Percentiles rank a stretch among this genome's conserved stretches.
Conservation (phyloP, 2,329 filamentous ascomycete species). For the Talaromyces sp. region DNA sequence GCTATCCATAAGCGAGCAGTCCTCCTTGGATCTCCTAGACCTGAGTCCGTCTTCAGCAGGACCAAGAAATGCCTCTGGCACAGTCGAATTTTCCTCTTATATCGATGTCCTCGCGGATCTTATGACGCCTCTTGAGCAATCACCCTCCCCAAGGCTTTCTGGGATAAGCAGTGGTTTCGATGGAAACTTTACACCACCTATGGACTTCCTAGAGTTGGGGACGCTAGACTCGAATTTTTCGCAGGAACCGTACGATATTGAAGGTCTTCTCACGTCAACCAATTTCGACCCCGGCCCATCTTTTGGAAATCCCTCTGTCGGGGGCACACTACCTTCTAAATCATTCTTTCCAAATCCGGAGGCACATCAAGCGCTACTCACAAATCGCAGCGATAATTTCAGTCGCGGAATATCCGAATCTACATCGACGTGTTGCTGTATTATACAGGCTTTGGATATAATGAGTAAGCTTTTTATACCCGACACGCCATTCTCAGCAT, state of each 20-base stretch:
- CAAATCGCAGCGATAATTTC: neutral
- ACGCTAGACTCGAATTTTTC: slow-evolving; percentile 1
- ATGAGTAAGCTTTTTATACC: slow-evolving; percentile 1
- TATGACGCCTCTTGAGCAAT: neutral
- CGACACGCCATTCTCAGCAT: slow-evolving; percentile 14
- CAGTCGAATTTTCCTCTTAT: neutral
- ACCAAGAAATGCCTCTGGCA: neutral
- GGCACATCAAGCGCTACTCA: neutral
- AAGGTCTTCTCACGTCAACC: neutral
- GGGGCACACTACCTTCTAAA: neutral
- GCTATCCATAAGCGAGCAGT: neutral
- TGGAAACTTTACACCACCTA: neutral
- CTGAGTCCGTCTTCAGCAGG: neutral
- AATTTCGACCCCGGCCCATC: neutral
- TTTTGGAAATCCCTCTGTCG: neutral
- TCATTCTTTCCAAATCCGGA: neutral
- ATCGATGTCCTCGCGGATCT: neutral
- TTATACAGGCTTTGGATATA: neutral
- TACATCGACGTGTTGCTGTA: neutral
- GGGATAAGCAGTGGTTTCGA: neutral
- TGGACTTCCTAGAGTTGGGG: neutral
- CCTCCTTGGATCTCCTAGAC: neutral
- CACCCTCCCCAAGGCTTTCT: neutral
- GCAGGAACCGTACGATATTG: neutral
- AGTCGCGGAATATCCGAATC: neutral